phyloP scores from a whole-genome alignment of 108 stramenopile genomes.

The Parmales sp. region DNA sequence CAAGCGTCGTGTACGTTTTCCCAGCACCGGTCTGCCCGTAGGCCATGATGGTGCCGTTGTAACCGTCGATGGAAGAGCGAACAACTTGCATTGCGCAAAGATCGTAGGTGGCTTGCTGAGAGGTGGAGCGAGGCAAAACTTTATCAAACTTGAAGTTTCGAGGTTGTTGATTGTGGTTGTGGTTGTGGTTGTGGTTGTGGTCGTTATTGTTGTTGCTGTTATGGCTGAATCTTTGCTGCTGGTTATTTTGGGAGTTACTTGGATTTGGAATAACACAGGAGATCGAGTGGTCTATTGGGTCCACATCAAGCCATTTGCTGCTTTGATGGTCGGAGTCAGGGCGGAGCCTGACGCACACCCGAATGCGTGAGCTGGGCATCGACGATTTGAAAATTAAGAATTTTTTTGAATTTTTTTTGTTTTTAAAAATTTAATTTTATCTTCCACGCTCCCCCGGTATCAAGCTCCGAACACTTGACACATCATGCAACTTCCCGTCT shows the following conservation, averaged over 20 bases:
- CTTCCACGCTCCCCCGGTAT: too few relatives aligned
- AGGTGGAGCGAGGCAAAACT: background rate
- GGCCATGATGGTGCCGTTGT: background rate
- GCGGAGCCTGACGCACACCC: background rate
- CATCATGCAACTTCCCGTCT: too few relatives aligned
- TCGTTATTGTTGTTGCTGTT: background rate
- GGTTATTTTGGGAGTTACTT: too few relatives aligned
- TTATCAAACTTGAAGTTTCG: background rate
- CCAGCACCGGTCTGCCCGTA: slow-evolving; percentile 8
- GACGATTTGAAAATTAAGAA: too few relatives aligned
- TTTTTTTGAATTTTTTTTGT: too few relatives aligned
- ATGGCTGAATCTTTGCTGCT: too few relatives aligned
- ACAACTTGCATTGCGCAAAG: background rate
- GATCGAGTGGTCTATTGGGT: background rate
- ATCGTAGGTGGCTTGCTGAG: background rate
- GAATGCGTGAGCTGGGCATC: background rate
- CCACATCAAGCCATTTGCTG: background rate
- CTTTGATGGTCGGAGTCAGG: background rate
- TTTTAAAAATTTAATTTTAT: too few relatives aligned
- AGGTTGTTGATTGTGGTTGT: background rate
- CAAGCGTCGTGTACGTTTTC: slow-evolving; percentile 4
- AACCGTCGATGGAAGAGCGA: background rate
- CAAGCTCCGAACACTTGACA: too few relatives aligned
- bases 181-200: background rate
- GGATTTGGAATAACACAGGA: too few relatives aligned